Evolutionary conservation across 257 asterid species (phyloP).

Genomic region (Penstemon barbatus): DNA sequence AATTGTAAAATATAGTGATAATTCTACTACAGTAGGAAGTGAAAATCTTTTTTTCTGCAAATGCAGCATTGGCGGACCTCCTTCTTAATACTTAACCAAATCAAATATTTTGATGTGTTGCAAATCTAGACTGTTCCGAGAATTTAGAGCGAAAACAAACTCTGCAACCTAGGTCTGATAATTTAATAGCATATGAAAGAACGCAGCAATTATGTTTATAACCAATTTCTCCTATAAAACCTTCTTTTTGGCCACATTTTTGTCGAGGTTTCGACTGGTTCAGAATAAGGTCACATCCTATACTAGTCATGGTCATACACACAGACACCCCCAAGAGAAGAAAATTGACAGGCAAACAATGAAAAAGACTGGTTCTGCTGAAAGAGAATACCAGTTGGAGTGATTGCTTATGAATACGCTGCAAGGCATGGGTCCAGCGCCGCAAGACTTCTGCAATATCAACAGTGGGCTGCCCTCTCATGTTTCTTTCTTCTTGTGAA

Average conservation of each 20-base stretch:
- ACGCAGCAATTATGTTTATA: background rate
- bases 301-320: background rate
- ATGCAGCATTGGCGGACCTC: conserved; percentile 7
- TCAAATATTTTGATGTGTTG: background rate
- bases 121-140: background rate
- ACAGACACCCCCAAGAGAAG: background rate
- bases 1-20: too few species aligned
- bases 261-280: conserved; percentile 1
- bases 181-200: background rate
- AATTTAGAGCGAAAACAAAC: background rate
- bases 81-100: background rate
- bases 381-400: conserved; percentile 71
- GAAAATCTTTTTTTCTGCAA: background rate
- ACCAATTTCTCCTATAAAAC: background rate
- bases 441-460: conserved; percentile 95
- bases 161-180: background rate
- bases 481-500: conserved; percentile 55
- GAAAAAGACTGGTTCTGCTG: conserved; percentile 19
- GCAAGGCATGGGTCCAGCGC: conserved; percentile 98
- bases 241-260: background rate
- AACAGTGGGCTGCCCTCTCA: conserved; percentile 90
- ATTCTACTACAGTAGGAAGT: too few species aligned
- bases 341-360: conserved; percentile 13
- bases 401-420: conserved; percentile 96
- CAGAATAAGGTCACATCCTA: background rate